phyloP scores from a whole-genome alignment of 225 moss, liverwort and hornwort species.

The Anthoceros angustus region DNA sequence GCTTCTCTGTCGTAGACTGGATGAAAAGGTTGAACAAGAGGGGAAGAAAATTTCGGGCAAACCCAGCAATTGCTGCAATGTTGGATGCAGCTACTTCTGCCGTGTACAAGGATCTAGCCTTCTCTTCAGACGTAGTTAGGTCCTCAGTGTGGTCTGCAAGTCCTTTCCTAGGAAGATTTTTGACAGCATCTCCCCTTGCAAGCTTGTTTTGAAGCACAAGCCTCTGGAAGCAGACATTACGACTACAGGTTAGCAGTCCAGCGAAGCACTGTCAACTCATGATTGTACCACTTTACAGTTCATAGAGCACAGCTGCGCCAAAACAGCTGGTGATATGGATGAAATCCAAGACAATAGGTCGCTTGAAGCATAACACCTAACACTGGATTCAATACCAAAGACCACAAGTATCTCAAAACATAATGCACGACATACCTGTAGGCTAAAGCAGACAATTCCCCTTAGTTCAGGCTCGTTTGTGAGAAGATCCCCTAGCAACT shows the following conservation, averaged over 20 bases:
- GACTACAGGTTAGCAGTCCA: too few species aligned
- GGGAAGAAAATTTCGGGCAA: slow-evolving; percentile 80
- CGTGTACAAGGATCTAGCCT: slow-evolving; percentile 56
- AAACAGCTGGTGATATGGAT: too few species aligned
- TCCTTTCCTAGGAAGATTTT: slow-evolving; percentile 34
- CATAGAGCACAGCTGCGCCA: slow-evolving; percentile 6
- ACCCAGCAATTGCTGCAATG: slow-evolving; percentile 61
- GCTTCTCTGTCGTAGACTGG: slow-evolving; percentile 54
- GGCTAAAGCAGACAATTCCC: slow-evolving; percentile 68
- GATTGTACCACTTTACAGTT: too few species aligned
- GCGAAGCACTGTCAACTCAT: too few species aligned
- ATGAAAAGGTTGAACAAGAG: slow-evolving; percentile 85
- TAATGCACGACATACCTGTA: slow-evolving; percentile 30
- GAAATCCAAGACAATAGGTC: too few species aligned
- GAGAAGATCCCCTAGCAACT: slow-evolving; percentile 68
- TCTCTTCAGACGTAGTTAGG: slow-evolving; percentile 38
- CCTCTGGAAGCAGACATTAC: too few species aligned
- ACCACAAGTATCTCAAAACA: not conserved
- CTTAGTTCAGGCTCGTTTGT: slow-evolving; percentile 68
- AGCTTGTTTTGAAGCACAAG: slow-evolving; percentile 72
- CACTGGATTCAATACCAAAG: slow-evolving; percentile 7
- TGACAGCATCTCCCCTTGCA: slow-evolving; percentile 73
- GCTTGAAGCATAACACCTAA: slow-evolving; percentile 1
- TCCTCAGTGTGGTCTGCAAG: slow-evolving; percentile 37
- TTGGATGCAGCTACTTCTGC: slow-evolving; percentile 61